These are phyloP conservation scores for Anethum foeniculum DNA, from an alignment of 140 eudicot genomes.

Conservation along the genomic window DNA sequence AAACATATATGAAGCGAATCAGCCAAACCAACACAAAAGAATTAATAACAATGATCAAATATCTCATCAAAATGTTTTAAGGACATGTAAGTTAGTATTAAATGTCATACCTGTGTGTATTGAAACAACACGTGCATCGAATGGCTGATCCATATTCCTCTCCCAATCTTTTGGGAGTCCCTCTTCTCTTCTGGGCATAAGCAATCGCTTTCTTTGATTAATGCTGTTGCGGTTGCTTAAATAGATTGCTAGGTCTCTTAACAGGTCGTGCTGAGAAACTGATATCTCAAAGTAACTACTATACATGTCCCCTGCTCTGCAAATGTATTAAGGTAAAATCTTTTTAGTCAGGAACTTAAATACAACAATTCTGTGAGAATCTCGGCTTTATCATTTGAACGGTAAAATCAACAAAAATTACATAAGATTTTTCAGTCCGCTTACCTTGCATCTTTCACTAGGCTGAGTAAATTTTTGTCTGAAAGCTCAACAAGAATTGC, in stretches of 20 bases:
- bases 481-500: conserved; percentile 76
- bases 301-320: conserved; percentile 71
- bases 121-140: conserved; percentile 66
- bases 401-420: background rate
- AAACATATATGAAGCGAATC: background rate
- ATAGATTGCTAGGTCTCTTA: conserved; percentile 80
- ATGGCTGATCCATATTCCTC: conserved; percentile 58
- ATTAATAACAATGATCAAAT: background rate
- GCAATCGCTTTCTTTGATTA: conserved; percentile 49
- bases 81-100: background rate
- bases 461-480: conserved; percentile 64
- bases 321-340: conserved; percentile 2
- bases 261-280: conserved; percentile 79
- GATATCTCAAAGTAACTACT: conserved; percentile 64
- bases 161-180: conserved; percentile 87
- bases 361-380: background rate
- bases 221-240: conserved; percentile 39
- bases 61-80: background rate
- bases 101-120: conserved; percentile 56
- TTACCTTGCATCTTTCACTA: conserved; percentile 71
- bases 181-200: conserved; percentile 77
- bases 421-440: background rate
- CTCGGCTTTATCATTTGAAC: background rate
- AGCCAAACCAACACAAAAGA: background rate
- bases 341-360: background rate